Percentiles rank a stretch among this genome's conserved stretches.
Conservation (phyloP, 2,329 filamentous ascomycete genomes). For the Trichophyton schoenleinii region DNA sequence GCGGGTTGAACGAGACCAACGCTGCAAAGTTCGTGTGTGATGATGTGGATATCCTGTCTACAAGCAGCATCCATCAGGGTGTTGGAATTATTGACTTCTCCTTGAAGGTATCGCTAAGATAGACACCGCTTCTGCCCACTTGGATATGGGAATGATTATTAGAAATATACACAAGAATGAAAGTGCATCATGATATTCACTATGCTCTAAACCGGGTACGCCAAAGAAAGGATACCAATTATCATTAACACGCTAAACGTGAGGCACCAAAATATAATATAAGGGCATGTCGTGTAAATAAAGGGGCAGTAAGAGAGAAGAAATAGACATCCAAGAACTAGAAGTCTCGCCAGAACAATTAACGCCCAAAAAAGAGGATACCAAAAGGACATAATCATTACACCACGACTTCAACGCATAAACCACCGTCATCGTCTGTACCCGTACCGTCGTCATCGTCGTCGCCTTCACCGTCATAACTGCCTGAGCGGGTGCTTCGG, state of each 20-base stretch:
- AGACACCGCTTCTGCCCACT: neutral
- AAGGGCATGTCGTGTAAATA: neutral
- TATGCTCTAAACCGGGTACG: neutral
- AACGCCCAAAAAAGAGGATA: slow-evolving; percentile 2
- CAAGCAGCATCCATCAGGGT: slow-evolving; percentile 92
- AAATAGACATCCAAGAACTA: neutral
- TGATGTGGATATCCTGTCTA: slow-evolving; percentile 93
- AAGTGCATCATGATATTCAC: no score
- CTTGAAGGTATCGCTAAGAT: slow-evolving; percentile 56
- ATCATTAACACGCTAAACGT: neutral
- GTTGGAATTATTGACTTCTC: slow-evolving; percentile 92
- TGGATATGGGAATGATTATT: neutral
- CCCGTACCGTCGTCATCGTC: slow-evolving; percentile 13
- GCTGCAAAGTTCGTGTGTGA: slow-evolving; percentile 57
- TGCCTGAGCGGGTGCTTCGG: slow-evolving; percentile 5
- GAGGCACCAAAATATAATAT: neutral
- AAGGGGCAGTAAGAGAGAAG: neutral
- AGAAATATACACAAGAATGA: neutral
- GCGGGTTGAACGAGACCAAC: slow-evolving; percentile 75
- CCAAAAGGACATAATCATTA: slow-evolving; percentile 7
- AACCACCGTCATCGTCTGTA: slow-evolving; percentile 12
- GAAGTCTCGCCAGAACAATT: neutral
- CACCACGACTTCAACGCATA: slow-evolving; percentile 16
- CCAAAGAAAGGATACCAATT: neutral
- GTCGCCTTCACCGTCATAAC: slow-evolving; percentile 13